Conservation (phyloP, 352 stramenopile species). For the Salisapilia sapeloensis region DNA sequence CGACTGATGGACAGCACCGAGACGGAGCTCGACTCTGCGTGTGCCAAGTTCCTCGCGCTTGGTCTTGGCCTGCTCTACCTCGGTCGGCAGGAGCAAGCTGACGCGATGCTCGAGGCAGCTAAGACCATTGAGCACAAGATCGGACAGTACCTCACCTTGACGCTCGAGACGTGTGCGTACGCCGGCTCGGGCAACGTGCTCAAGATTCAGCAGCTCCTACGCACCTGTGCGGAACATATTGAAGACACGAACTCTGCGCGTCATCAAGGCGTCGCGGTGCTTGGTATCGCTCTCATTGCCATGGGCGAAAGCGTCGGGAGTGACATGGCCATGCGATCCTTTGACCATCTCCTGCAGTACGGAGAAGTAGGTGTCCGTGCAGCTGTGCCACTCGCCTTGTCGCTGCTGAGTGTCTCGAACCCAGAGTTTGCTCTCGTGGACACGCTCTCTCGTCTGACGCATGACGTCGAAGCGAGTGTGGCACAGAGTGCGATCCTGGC, state of each 20-base stretch:
- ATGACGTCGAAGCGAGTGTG: slow-evolving; percentile 94
- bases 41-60: slow-evolving; percentile 92
- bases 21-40: slow-evolving; percentile 92
- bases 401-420: slow-evolving; percentile 94
- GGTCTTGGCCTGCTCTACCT: slow-evolving; percentile 96
- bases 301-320: slow-evolving; percentile 94
- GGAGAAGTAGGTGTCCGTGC: slow-evolving; percentile 94
- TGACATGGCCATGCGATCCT: slow-evolving; percentile 97
- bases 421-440: slow-evolving; percentile 94
- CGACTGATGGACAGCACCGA: slow-evolving; percentile 97
- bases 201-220: slow-evolving; percentile 96
- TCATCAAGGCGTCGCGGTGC: slow-evolving; percentile 89
- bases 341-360: slow-evolving; percentile 99
- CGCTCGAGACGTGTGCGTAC: slow-evolving; percentile 97
- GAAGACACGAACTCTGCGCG: slow-evolving; percentile 62
- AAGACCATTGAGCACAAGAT: slow-evolving; percentile 98
- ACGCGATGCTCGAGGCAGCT: slow-evolving; percentile 96
- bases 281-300: slow-evolving; percentile 96
- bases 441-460: slow-evolving; percentile 95
- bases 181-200: slow-evolving; percentile 97
- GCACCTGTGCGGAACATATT: slow-evolving; percentile 95
- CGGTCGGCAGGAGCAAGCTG: slow-evolving; percentile 87
- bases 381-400: slow-evolving; percentile 93
- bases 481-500: slow-evolving; percentile 95
- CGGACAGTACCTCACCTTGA: slow-evolving; percentile 92